A percentile compares a stretch with the other conserved stretches of the same genome.
These are phyloP conservation scores for Caloboletus firmus DNA, from an alignment of 1,284 basidiomycete species.

Conservation along the genomic window DNA sequence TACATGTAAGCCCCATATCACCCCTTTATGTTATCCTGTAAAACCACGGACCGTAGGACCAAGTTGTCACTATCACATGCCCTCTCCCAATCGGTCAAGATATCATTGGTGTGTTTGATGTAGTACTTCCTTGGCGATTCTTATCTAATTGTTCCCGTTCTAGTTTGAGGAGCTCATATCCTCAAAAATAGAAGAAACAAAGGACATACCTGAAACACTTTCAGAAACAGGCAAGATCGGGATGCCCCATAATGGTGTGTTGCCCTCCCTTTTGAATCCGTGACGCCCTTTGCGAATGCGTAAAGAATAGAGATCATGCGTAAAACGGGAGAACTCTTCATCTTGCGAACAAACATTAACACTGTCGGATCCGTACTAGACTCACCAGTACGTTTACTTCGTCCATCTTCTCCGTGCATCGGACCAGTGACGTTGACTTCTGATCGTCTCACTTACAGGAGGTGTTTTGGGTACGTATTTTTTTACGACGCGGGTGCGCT, in stretches of 20 bases:
- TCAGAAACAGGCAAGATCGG: slow-evolving; percentile 94
- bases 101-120: slow-evolving; percentile 64
- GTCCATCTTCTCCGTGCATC: not conserved
- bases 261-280: not conserved
- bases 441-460: slow-evolving; percentile 51
- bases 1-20: slow-evolving; percentile 73
- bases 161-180: slow-evolving; percentile 92
- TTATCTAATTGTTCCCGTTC: not conserved
- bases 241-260: slow-evolving; percentile 73
- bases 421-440: not conserved
- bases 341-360: slow-evolving; percentile 93
- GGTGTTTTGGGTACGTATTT: slow-evolving; percentile 79
- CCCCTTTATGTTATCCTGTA: slow-evolving; percentile 18
- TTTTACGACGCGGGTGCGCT: not conserved
- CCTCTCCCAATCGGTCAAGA: slow-evolving; percentile 94
- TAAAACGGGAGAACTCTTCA: slow-evolving; percentile 93
- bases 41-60: slow-evolving; percentile 59
- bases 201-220: slow-evolving; percentile 92
- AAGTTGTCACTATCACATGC: slow-evolving; percentile 95
- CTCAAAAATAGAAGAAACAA: slow-evolving; percentile 93
- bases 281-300: slow-evolving; percentile 15
- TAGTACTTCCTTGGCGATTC: slow-evolving; percentile 8
- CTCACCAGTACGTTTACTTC: slow-evolving; percentile 69
- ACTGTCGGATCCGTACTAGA: slow-evolving; percentile 94
- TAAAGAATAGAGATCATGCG: slow-evolving; percentile 85